Evolutionary conservation across 2,329 filamentous ascomycete species (phyloP), one percentile per base, ranked within the genome.

Genomic region (Epichloe bromicola): DNA sequence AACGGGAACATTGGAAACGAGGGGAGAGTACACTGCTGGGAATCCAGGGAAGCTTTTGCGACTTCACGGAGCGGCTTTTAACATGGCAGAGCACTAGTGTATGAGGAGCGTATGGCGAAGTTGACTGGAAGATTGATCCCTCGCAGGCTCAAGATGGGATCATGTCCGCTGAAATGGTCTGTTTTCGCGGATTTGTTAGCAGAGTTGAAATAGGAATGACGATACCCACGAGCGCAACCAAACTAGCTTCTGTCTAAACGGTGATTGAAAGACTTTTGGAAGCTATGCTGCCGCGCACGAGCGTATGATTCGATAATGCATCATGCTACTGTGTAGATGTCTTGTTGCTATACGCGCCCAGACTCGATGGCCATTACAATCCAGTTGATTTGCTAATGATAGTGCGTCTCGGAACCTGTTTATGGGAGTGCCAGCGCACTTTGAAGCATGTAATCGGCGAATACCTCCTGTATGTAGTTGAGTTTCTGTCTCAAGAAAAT

Each of bases 201-300:
- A 36, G 26, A 34, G 46, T n/a, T 15, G 34, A 20, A 48, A 49
- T 40, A 34, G 39, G 17, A 41, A 17, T 49, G 36, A 52, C 40
- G 46, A 52, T 52, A 52, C 50, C 50, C 46, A 52, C 40, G 46
- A 48, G 20, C 36, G 15, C n/a, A 49, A 34, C n/a, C 15, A 36
- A 11, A 26, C 4, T 52, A 34, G 23, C 23, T 10, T 38, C 17
- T 34, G 33, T 37, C n/a, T 23, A 4, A 11, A 39, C 2, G 10
- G 36, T 23, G 45, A 39, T 5, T 30, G 8, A 19, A 38, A 20
- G 11, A 17, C 15, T 11, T 8, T 46, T 8, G 43, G 2, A 20
- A 37, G 17, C 17, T 10, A 36, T 10, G 12, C 1, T 41, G 12
- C 8, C 8, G 17, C 17, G 17, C 33, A 14, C 17, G 30, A 30